These are phyloP conservation scores for Solanum pimpinellifolium DNA, from an alignment of 257 asterid species.

Conservation along the genomic window DNA sequence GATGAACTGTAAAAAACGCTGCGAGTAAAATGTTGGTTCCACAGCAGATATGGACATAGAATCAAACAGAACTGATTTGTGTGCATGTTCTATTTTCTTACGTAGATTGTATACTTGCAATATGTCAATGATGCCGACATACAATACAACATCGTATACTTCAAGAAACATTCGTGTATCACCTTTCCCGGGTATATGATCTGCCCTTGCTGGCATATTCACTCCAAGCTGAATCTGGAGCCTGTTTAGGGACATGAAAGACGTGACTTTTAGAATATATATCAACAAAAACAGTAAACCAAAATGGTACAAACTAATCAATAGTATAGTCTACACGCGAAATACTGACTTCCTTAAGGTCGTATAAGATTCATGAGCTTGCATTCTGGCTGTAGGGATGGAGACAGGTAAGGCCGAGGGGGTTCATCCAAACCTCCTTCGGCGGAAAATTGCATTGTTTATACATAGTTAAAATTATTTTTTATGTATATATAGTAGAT, in stretches of 20 bases:
- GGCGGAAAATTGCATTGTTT: background rate
- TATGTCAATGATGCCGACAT: slow-evolving; percentile 89
- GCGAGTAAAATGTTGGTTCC: slow-evolving; percentile 82
- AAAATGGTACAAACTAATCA: background rate
- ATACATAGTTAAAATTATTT: too few species aligned
- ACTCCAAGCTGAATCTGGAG: slow-evolving; percentile 96
- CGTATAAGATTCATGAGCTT: background rate
- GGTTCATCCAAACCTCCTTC: background rate
- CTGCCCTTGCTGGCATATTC: slow-evolving; percentile 97
- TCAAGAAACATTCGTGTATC: slow-evolving; percentile 44
- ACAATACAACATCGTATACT: slow-evolving; percentile 84
- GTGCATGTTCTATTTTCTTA: slow-evolving; percentile 80
- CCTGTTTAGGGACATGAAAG: slow-evolving; percentile 25
- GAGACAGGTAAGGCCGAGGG: background rate
- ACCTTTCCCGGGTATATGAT: slow-evolving; percentile 34
- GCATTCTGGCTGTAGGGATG: background rate
- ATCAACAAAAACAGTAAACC: background rate
- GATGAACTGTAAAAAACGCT: slow-evolving; percentile 70
- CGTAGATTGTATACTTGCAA: slow-evolving; percentile 81
- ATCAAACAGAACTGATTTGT: slow-evolving; percentile 73
- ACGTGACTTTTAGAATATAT: background rate
- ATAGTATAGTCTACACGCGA: background rate
- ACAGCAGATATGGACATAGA: slow-evolving; percentile 81
- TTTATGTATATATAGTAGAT: background rate
- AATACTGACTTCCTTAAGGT: background rate